Evolutionary conservation across 371 early-diverging fungal genomes (phyloP).

Genomic region (Mortierella sp.): DNA sequence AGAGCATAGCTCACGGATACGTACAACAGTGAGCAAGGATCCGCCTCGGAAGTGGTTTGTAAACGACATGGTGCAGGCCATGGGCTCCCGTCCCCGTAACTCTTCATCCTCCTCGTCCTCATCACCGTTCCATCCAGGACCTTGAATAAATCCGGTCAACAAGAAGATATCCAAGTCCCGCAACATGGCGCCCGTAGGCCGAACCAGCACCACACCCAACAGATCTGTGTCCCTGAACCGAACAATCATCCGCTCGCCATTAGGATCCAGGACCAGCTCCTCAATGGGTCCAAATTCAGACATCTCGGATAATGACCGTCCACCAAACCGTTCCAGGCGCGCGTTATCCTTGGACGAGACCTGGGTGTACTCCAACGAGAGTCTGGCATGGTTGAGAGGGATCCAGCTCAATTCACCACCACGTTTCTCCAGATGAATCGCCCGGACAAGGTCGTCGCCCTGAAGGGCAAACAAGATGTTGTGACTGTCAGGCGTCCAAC

Average conservation of each 20-base stretch:
- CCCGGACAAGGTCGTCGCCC: constrained; percentile 39
- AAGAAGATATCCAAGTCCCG: constrained; percentile 44
- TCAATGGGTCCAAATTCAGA: constrained; percentile 44
- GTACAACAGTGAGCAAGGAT: constrained; percentile 39
- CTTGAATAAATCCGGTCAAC: constrained; percentile 42
- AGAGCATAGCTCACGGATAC: background rate
- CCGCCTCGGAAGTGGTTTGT: constrained; percentile 21
- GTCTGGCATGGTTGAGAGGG: constrained; percentile 29
- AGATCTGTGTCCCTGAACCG: constrained; percentile 42
- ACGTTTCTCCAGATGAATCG: constrained; percentile 41
- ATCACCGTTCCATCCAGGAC: constrained; percentile 37
- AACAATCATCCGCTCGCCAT: constrained; percentile 44
- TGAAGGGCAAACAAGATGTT: constrained; percentile 46
- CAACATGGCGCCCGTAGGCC: constrained; percentile 31
- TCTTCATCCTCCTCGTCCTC: constrained; percentile 21
- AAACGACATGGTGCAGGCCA: constrained; percentile 40
- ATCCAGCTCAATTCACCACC: constrained; percentile 38
- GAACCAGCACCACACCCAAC: constrained; percentile 40
- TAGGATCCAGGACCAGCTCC: constrained; percentile 38
- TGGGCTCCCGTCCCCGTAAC: constrained; percentile 18
- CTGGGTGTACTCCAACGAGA: constrained; percentile 25
- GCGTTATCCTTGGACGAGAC: constrained; percentile 14
- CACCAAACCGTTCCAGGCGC: constrained; percentile 10
- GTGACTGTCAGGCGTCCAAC: constrained; percentile 52
- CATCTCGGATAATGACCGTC: constrained; percentile 20